Evolutionary conservation across 139 green algal genomes (phyloP), one percentile per base, ranked within the genome.

Genomic region (Picochlorum sp.): DNA sequence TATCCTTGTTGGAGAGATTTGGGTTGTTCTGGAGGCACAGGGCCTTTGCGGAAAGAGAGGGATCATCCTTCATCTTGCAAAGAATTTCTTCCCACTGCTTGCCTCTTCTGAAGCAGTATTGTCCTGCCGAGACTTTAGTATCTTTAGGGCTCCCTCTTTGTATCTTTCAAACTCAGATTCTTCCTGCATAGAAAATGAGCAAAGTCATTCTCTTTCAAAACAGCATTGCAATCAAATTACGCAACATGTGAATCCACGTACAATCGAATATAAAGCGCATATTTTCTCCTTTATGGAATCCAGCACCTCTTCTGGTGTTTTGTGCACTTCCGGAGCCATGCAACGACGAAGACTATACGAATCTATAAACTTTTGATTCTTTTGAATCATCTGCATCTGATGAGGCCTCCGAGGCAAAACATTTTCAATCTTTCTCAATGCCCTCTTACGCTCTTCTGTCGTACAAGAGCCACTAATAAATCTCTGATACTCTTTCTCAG

Each of bases 81-180:
- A 41, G 34, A 11, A 41, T 41, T 41, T 41, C 34, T 54, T 20
- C 47, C 47, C 47, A 54, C 2, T 54, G 47, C n/a, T 54, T 26
- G 2, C 47, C 16, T 26, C 16, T 13, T 54, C n/a, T 24, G 15
- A 20, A 54, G n/a, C n/a, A 0, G 47, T 10, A 54, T 54, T 21
- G 47, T 20, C n/a, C 15, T 20, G 6, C 7, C 47, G 18, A 26
- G 16, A 21, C 8, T 54, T 3, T 7, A 54, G 6, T 18, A 54
- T 54, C 47, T 54, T 21, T 54, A 54, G n/a, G n/a, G 44, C 45
- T 23, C 14, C 59, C 34, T 49, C 5, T 47, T 69, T 68, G 21
- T 52, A 56, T 11, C n/a, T 34, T 41, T 69, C 45, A 63, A 68
- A 74, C 34, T 74, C 67, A 20, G 47, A 54, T 54, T 54, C 47